Evolutionary conservation across 192 early-diverging fungal genomes (phyloP).

Genomic region (Backusella tarrabulga): DNA sequence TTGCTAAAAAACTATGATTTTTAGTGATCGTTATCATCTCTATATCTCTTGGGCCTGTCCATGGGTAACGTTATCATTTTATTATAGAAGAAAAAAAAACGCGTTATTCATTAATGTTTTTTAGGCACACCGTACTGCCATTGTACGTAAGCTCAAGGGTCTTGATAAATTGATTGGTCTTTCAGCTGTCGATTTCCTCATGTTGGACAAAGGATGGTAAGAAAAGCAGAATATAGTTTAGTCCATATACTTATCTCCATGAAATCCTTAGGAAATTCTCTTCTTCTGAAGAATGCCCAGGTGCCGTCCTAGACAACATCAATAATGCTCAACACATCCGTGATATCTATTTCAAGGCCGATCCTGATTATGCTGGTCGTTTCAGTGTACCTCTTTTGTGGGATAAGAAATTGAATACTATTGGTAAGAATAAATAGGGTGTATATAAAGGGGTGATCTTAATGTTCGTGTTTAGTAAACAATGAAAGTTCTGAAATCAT

Average conservation of each 20-base stretch:
- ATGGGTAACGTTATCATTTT: background rate
- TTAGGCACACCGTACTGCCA: slow-evolving; percentile 84
- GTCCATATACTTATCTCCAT: background rate
- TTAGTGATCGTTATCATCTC: slow-evolving; percentile 75
- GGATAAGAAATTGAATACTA: slow-evolving; percentile 92
- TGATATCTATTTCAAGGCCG: slow-evolving; percentile 92
- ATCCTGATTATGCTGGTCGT: slow-evolving; percentile 47
- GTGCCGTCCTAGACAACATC: slow-evolving; percentile 72
- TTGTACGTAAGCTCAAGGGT: slow-evolving; percentile 89
- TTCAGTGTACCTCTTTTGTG: slow-evolving; percentile 96
- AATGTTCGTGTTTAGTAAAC: slow-evolving; percentile 56
- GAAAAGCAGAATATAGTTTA: background rate
- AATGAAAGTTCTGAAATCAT: slow-evolving; percentile 98
- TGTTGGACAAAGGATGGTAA: slow-evolving; percentile 79
- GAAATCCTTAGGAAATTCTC: slow-evolving; percentile 51
- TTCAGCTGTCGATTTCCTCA: slow-evolving; percentile 82
- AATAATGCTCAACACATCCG: slow-evolving; percentile 74
- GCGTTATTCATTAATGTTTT: slow-evolving; percentile 16
- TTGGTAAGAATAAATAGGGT: slow-evolving; percentile 45
- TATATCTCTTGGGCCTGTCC: slow-evolving; percentile 65
- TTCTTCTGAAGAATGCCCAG: slow-evolving; percentile 67
- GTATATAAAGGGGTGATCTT: background rate
- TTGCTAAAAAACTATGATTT: background rate
- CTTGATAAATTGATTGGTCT: slow-evolving; percentile 81
- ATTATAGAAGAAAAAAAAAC: background rate